A percentile compares a stretch with the other conserved stretches of the same genome.
Evolutionary conservation across 2,329 filamentous ascomycete genomes (phyloP).

Genomic region (Chalara sp.): DNA sequence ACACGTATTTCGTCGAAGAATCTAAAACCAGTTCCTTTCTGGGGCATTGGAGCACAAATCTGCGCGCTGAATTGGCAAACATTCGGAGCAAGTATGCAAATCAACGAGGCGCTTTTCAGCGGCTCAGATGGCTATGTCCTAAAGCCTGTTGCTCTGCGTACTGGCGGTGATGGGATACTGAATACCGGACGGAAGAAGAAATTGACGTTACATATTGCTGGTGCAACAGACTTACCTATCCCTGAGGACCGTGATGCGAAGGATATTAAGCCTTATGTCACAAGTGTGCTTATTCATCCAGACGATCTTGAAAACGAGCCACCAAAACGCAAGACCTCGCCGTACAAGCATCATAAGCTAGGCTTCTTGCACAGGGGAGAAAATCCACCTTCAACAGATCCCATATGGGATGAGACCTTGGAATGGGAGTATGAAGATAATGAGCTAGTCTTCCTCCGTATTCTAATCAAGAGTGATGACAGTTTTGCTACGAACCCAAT

Average conservation of each 20-base stretch:
- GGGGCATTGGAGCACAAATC: slow-evolving; percentile 62
- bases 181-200: slow-evolving; percentile 38
- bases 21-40: slow-evolving; percentile 55
- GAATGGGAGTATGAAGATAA: slow-evolving; percentile 65
- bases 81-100: slow-evolving; percentile 57
- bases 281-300: slow-evolving; percentile 56
- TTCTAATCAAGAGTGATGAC: slow-evolving; percentile 62
- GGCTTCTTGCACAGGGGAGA: slow-evolving; percentile 50
- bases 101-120: slow-evolving; percentile 62
- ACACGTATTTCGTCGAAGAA: slow-evolving; percentile 62
- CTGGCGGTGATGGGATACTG: slow-evolving; percentile 45
- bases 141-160: slow-evolving; percentile 54
- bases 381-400: slow-evolving; percentile 53
- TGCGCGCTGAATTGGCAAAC: slow-evolving; percentile 67
- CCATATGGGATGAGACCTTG: slow-evolving; percentile 58
- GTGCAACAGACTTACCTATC: slow-evolving; percentile 54
- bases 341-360: slow-evolving; percentile 53
- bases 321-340: slow-evolving; percentile 54
- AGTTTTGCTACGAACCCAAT: slow-evolving; percentile 55
- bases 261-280: slow-evolving; percentile 57
- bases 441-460: slow-evolving; percentile 56
- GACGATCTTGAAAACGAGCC: slow-evolving; percentile 39
- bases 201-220: slow-evolving; percentile 52
- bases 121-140: slow-evolving; percentile 60
- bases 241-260: slow-evolving; percentile 42